Conservation (phyloP, 83 land plant genomes). For the Diphasiastrum complanatum region DNA sequence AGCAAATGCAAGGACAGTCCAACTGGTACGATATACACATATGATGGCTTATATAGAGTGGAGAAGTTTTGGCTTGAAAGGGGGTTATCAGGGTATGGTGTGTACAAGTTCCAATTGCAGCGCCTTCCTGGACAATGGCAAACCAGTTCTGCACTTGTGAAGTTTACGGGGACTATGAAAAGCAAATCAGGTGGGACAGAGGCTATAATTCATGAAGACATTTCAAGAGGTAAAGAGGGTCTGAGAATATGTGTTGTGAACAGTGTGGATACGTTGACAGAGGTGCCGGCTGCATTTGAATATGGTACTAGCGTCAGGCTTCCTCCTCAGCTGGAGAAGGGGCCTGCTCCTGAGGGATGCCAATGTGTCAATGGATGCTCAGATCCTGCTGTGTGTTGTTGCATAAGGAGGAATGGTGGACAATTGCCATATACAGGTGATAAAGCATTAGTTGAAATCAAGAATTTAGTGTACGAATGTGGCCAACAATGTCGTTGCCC, state of each 20-base stretch:
- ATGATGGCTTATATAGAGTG: too few relatives aligned
- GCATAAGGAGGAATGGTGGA: neutral
- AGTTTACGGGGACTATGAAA: neutral
- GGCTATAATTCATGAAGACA: neutral
- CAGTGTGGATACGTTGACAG: too few relatives aligned
- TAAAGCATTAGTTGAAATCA: neutral
- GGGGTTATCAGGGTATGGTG: slow-evolving; percentile 1
- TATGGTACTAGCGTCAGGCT: neutral
- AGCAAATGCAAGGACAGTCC: neutral
- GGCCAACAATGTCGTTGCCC: neutral
- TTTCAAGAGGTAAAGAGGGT: neutral
- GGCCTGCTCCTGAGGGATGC: neutral
- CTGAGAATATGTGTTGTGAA: too few relatives aligned
- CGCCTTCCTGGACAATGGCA: neutral
- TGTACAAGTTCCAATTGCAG: too few relatives aligned
- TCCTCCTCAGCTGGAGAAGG: neutral
- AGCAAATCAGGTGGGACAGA: neutral
- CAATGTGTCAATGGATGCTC: neutral
- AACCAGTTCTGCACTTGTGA: neutral
- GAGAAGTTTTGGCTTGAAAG: neutral
- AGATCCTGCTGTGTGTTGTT: neutral
- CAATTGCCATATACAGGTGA: neutral
- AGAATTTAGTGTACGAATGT: neutral
- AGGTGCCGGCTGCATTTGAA: neutral
- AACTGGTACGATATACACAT: neutral